Conservation (phyloP, 257 asterid genomes). For the Solanum chiquidenum region DNA sequence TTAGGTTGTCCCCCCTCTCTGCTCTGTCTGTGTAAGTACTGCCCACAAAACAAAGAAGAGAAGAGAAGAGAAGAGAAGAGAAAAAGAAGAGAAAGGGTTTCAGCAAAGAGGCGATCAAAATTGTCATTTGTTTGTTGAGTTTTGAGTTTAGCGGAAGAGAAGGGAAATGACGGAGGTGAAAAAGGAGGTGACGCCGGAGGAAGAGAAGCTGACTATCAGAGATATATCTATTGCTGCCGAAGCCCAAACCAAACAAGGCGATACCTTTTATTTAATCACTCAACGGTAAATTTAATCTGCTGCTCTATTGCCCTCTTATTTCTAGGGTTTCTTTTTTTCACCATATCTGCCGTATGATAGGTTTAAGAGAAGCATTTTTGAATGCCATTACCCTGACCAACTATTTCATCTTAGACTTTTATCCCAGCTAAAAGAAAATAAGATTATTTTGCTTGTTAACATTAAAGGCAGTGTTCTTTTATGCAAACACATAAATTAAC, state of each 20-base stretch:
- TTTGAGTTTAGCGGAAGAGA: not conserved
- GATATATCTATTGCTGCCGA: constrained; percentile 73
- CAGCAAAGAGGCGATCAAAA: too few relatives aligned
- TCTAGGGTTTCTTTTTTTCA: not conserved
- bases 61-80: too few relatives aligned
- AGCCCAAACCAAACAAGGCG: constrained; percentile 78
- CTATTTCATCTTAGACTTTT: not conserved
- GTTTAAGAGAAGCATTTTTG: not conserved
- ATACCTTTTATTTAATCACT: constrained; percentile 71
- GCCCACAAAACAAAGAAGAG: not conserved
- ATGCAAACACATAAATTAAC: not conserved
- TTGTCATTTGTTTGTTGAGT: too few relatives aligned
- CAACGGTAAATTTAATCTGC: constrained; percentile 41
- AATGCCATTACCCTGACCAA: not conserved
- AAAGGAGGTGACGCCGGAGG: constrained; percentile 76
- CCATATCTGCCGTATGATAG: not conserved
- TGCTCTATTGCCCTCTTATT: not conserved
- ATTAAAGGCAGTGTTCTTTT: not conserved
- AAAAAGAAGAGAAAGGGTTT: too few relatives aligned
- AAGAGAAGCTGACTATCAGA: constrained; percentile 71
- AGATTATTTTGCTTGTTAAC: not conserved
- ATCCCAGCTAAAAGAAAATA: not conserved
- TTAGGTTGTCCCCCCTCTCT: not conserved
- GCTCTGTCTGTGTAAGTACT: not conserved
- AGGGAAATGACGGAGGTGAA: constrained; percentile 46